Conservation (phyloP, 139 green algal genomes). For the Chlorella sp. region DNA sequence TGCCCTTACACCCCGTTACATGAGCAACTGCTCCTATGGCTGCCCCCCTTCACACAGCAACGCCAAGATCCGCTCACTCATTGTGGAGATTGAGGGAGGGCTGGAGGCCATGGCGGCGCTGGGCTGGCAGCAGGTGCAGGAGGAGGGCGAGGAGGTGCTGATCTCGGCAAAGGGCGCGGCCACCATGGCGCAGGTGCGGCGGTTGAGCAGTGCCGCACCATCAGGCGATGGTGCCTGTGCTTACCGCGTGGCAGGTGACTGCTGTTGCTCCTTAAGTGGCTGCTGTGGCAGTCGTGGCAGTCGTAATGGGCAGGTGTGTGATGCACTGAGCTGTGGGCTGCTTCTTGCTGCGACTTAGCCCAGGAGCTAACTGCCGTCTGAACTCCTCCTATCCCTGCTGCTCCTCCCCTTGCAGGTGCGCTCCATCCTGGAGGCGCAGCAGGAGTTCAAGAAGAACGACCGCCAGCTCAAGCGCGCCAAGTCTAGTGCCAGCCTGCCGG, state of each 20-base stretch:
- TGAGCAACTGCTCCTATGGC: too few relatives aligned
- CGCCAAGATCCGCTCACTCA: conserved; percentile 33
- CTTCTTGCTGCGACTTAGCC: too few relatives aligned
- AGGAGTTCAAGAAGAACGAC: conserved; percentile 43
- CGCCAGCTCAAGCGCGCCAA: conserved; percentile 18
- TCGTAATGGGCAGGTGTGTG: too few relatives aligned
- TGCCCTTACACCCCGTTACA: too few relatives aligned
- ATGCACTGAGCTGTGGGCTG: too few relatives aligned
- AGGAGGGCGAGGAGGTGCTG: conserved; percentile 34
- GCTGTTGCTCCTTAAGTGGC: neutral
- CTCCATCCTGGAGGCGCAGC: conserved; percentile 50
- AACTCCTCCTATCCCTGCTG: neutral
- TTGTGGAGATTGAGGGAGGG: conserved; percentile 34
- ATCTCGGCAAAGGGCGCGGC: conserved; percentile 19
- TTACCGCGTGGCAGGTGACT: neutral
- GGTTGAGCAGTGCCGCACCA: too few relatives aligned
- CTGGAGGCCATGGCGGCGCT: conserved; percentile 38
- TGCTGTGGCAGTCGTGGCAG: neutral
- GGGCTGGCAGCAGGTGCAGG: conserved; percentile 47
- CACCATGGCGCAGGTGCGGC: conserved; percentile 49
- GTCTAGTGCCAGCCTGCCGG: conserved; percentile 1
- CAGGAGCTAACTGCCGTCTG: too few relatives aligned
- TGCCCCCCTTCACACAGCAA: conserved; percentile 17
- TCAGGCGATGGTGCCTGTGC: neutral
- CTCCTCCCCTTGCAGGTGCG: conserved; percentile 32